phyloP scores from a whole-genome alignment of 2,329 filamentous ascomycete genomes.

The Xylaria sp. region DNA sequence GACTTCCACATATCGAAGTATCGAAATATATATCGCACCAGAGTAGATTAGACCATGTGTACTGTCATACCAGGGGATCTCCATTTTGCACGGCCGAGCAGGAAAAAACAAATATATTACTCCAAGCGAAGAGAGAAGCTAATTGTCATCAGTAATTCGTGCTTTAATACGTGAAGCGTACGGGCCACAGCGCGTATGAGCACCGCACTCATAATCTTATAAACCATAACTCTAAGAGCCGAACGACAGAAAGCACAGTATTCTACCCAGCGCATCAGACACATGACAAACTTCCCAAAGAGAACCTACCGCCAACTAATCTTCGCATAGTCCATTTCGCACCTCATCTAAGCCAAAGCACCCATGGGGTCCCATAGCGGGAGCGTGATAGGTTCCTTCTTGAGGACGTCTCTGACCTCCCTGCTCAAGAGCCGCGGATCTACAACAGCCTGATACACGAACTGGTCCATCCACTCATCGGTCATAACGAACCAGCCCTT shows the following conservation, averaged over 20 bases:
- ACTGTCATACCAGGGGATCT: too few species aligned
- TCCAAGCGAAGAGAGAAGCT: too few species aligned
- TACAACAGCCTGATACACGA: conserved; percentile 85
- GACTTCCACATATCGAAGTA: background rate
- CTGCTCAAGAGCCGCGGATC: conserved; percentile 71
- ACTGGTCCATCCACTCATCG: conserved; percentile 79
- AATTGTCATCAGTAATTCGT: background rate
- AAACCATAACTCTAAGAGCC: background rate
- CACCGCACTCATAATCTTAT: background rate
- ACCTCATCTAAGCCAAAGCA: conserved; percentile 61
- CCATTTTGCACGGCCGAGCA: too few species aligned
- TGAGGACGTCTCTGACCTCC: conserved; percentile 72
- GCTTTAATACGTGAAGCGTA: conserved; percentile 11
- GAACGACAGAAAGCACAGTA: background rate
- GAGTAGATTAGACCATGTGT: background rate
- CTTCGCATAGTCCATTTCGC: background rate
- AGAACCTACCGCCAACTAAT: background rate
- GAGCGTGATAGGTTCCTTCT: conserved; percentile 71
- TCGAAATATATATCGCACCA: background rate
- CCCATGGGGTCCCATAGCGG: conserved; percentile 85
- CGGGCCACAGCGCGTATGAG: background rate
- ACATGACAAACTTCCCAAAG: background rate
- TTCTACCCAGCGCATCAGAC: background rate
- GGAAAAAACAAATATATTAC: too few species aligned
- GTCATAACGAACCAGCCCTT: conserved; percentile 91